Evolutionary conservation across 2,329 filamentous ascomycete genomes (phyloP), one percentile per base, ranked within the genome.

Genomic region (Fusarium dlaminii): DNA sequence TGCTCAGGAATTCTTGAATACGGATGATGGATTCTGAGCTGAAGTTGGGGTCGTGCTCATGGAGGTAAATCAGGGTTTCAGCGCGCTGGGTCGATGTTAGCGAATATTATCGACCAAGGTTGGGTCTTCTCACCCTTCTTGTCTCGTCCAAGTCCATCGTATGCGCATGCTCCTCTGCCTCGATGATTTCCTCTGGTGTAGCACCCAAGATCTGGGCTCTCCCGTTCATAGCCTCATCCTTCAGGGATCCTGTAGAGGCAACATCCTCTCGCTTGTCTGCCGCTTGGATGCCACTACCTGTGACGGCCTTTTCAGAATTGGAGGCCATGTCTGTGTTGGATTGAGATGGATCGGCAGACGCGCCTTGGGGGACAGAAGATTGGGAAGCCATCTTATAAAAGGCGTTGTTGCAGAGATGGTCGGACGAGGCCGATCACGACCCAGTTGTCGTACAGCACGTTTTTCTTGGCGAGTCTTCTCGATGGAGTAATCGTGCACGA

Each of bases 21-120:
- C 75, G 75, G 4, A 75, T 24, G 2, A 77, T 55, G 1, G 74
- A 66, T 3, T 73, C 72, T 15, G 65, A 42, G 22, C 56, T 76
- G 61, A 78, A 77, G 29, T 77, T 77, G 20, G 75, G 75, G 6
- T 78, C 75, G 11, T 70, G 61, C 8, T 72, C 64, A 27, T 77
- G 75, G 6, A 73, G 76, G 18, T 76, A 68, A 1, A 75, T 17
- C 15, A 76, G 48, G 2, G 24, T 68, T 40, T 73, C 74, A 9
- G 68, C 74, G 17, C 66, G 74, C 74, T 76, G 14, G 1, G 0
- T 11, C 11, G 6, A 3, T 4, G 24, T 75, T 18, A 75, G 45
- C 2, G 15, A 8, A 1, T 4, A 3, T 13, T 1, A 22, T 1
- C 8, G 5, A 13, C 12, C 0, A 1, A 7, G 1, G 1, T 20